Base-by-base conservation (phyloP, 306 rosid genomes). In the Begonia peltatifolia region DNA sequence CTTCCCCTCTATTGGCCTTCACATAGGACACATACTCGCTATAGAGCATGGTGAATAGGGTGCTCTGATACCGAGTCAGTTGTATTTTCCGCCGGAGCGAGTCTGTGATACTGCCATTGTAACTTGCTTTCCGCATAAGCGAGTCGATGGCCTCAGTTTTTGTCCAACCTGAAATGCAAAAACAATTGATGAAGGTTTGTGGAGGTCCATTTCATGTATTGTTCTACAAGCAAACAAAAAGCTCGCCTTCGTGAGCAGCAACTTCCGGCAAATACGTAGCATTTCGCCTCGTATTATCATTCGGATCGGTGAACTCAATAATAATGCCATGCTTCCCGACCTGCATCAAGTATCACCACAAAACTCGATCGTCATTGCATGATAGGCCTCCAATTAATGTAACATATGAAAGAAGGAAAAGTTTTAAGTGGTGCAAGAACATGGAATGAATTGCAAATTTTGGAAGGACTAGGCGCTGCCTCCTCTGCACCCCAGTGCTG, bases 241-340 rank as follows among this genome's bases (percentile, higher is more conserved):
- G 5, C 14, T 42, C 71, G 83, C 99, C 99, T 86, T 86, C 96
- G 70, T 77, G 67, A 53, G 99, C 88, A 63, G 99, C 94, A 30
- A 92, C 85, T 78, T 92, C 99, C 57, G 99, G 99, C 64, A 92
- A 77, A 64, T 90, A 92, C 7, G 96, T 92, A 54, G 99, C 99
- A 46, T 87, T 92, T 72, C 93, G 87, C 71, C 93, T 83, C 23
- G 88, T 65, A 71, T 63, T 83, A 68, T 80, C 64, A 55, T 75
- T 87, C 14, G 99, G 93, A 64, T 86, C 99, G 52, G 74, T 63
- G 66, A 86, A 92, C 60, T 83, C 96, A 63, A 92, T 92, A 67
- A 92, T 92, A 62, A 92, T 75, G 57, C 99, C 99, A 74, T 92
- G 99, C 63, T 71, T 86, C 22, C 94, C 99, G 57, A 92, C 71